Percentiles rank a stretch among this genome's conserved stretches.
phyloP scores from a whole-genome alignment of 805 yeast genomes.

The Metschnikowia shivogae region DNA sequence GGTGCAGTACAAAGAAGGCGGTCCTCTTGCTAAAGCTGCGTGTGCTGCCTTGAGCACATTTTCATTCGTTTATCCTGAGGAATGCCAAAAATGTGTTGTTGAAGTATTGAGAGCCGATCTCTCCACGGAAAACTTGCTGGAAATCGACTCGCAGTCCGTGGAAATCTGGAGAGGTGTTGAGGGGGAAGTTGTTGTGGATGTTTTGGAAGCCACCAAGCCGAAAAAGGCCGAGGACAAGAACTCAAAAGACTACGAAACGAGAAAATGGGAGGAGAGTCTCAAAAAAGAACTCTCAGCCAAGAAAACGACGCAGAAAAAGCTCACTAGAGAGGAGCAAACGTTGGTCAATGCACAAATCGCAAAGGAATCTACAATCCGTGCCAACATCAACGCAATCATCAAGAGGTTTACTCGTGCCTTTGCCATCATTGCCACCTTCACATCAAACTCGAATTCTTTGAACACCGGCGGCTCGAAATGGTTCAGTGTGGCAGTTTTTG shows the following conservation, averaged over 20 bases:
- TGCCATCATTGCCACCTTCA: constrained; percentile 50
- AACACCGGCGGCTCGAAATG: constrained; percentile 37
- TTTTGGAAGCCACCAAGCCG: constrained; percentile 41
- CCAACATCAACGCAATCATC: constrained; percentile 36
- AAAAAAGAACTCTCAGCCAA: constrained; percentile 68
- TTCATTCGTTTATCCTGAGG: constrained; percentile 57
- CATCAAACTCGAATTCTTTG: constrained; percentile 28
- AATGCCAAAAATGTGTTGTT: constrained; percentile 49
- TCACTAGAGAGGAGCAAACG: constrained; percentile 72
- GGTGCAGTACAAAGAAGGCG: constrained; percentile 26
- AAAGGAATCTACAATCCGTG: constrained; percentile 58
- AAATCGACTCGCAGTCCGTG: constrained; percentile 47
- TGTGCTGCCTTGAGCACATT: constrained; percentile 32
- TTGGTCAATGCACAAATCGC: constrained; percentile 58
- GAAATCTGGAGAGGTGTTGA: constrained; percentile 66
- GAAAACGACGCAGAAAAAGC: constrained; percentile 51
- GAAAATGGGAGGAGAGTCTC: constrained; percentile 85
- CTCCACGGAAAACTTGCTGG: constrained; percentile 27
- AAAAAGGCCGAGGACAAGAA: constrained; percentile 58
- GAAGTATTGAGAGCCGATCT: constrained; percentile 43
- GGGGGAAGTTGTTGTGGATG: constrained; percentile 66
- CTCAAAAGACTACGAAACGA: constrained; percentile 77
- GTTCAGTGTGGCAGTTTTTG: constrained; percentile 64
- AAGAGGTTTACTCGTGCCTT: constrained; percentile 46
- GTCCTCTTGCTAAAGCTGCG: constrained; percentile 50